phyloP scores from a whole-genome alignment of 208 protist species.

The Blastocrithidia nonstop region DNA sequence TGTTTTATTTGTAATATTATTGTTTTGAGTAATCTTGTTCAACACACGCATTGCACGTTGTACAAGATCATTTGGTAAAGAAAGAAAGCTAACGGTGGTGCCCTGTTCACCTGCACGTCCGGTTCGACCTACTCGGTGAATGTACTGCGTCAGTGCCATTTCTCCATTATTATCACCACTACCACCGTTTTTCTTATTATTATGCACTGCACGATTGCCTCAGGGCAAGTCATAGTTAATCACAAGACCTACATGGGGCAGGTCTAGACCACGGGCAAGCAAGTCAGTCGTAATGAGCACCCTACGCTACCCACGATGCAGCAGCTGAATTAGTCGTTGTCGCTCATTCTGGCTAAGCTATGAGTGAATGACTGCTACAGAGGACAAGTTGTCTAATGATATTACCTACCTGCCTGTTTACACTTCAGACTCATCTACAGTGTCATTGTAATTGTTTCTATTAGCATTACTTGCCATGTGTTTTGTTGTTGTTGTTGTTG shows the following conservation, averaged over 20 bases:
- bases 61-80: conserved; percentile 28
- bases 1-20: not conserved
- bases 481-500: conserved; percentile 4
- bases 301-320: conserved; percentile 81
- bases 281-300: conserved; percentile 98
- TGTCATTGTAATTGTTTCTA: not conserved
- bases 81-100: conserved; percentile 87
- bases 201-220: not conserved
- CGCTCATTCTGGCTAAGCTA: conserved; percentile 80
- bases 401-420: conserved; percentile 1
- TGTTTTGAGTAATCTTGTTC: not conserved
- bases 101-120: conserved; percentile 82
- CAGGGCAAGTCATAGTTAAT: conserved; percentile 97
- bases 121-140: conserved; percentile 92
- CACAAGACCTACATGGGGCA: conserved; percentile 92
- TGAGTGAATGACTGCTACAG: conserved; percentile 57
- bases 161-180: not conserved
- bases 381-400: conserved; percentile 29
- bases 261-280: conserved; percentile 87
- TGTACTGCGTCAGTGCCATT: conserved; percentile 79
- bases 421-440: not conserved
- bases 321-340: conserved; percentile 89
- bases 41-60: conserved; percentile 9
- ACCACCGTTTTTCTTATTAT: not conserved
- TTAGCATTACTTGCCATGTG: not conserved